phyloP scores from a whole-genome alignment of 495 filamentous ascomycete species.

The Aspergillus indologenus region DNA sequence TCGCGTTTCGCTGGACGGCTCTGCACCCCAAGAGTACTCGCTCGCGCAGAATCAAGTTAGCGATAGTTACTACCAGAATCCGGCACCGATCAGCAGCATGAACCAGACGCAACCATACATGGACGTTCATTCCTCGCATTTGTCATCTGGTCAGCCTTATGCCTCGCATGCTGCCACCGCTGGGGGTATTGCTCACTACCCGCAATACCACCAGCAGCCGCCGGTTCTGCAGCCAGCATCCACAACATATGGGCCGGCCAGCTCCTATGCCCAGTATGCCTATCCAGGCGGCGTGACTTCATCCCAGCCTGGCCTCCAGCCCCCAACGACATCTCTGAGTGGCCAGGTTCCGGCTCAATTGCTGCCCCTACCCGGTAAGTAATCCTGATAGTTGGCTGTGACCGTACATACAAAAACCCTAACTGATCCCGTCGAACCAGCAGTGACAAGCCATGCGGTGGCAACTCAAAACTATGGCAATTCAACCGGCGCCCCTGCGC shows the following conservation, averaged over 20 bases:
- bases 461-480: conserved; percentile 47
- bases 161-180: conserved; percentile 79
- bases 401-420: not conserved
- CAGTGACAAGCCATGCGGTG: conserved; percentile 46
- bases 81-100: conserved; percentile 64
- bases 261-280: conserved; percentile 65
- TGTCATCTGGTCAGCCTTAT: conserved; percentile 79
- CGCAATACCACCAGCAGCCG: conserved; percentile 72
- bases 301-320: conserved; percentile 63
- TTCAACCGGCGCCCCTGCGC: conserved; percentile 49
- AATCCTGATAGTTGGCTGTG: not conserved
- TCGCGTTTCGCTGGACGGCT: conserved; percentile 39
- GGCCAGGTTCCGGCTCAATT: conserved; percentile 53
- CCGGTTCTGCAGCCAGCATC: conserved; percentile 79
- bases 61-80: conserved; percentile 41
- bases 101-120: conserved; percentile 80
- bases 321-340: conserved; percentile 66
- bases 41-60: conserved; percentile 27
- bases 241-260: conserved; percentile 63
- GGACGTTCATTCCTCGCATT: conserved; percentile 76
- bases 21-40: conserved; percentile 31
- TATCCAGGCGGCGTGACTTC: conserved; percentile 76
- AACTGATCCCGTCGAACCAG: conserved; percentile 2
- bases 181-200: conserved; percentile 64
- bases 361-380: conserved; percentile 65